Evolutionary conservation across 345 rosid genomes (phyloP).

Genomic region (Brassica cretica): DNA sequence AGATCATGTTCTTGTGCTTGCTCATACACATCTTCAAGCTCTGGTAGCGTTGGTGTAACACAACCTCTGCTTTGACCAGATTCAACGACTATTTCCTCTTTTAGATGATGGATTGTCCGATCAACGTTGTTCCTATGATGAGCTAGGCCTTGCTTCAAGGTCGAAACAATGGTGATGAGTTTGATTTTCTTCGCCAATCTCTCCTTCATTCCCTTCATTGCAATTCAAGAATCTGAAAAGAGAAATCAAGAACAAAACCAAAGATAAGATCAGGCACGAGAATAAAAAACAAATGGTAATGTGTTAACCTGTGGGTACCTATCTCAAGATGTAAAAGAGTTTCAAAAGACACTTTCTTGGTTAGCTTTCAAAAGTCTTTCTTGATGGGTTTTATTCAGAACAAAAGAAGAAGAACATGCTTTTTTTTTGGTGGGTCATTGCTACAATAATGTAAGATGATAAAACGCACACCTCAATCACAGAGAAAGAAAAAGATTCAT

Average conservation of each 20-base stretch:
- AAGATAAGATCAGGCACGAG: slow-evolving; percentile 26
- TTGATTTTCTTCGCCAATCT: slow-evolving; percentile 64
- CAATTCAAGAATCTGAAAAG: slow-evolving; percentile 31
- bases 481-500: slow-evolving; percentile 3
- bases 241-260: slow-evolving; percentile 20
- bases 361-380: slow-evolving; percentile 37
- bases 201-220: slow-evolving; percentile 67
- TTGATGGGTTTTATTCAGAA: slow-evolving; percentile 35
- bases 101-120: slow-evolving; percentile 36
- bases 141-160: slow-evolving; percentile 51
- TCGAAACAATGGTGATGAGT: slow-evolving; percentile 42
- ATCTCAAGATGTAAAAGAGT: slow-evolving; percentile 21
- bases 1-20: slow-evolving; percentile 26
- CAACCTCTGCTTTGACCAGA: slow-evolving; percentile 4
- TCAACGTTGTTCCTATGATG: slow-evolving; percentile 40
- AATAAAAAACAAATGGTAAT: slow-evolving; percentile 12
- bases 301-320: slow-evolving; percentile 36
- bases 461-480: slow-evolving; percentile 24
- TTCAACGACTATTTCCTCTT: slow-evolving; percentile 33
- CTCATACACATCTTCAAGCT: slow-evolving; percentile 37
- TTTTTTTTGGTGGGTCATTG: slow-evolving; percentile 32
- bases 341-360: slow-evolving; percentile 36
- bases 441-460: slow-evolving; percentile 30
- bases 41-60: slow-evolving; percentile 28
- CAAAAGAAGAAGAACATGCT: neutral